phyloP scores from a whole-genome alignment of 1,284 basidiomycete species.

The Phlebopus sp. region DNA sequence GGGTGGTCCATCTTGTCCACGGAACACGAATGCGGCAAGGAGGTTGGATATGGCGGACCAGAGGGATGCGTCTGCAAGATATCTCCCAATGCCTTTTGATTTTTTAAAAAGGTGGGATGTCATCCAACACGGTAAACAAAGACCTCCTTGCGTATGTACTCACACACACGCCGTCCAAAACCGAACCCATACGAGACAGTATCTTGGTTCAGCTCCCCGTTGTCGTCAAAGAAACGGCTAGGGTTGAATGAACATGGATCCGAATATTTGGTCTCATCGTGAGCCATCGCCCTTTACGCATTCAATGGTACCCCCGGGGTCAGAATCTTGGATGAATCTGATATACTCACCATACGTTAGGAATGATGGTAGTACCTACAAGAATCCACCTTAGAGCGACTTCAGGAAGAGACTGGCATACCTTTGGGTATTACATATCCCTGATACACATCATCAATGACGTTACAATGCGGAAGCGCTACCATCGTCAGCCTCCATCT shows the following conservation, averaged over 20 bases:
- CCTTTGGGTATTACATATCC: no score
- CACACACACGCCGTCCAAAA: constrained; percentile 3
- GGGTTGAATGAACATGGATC: constrained; percentile 1
- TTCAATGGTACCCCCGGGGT: no score
- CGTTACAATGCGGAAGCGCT: no score
- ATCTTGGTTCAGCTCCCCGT: constrained; percentile 2
- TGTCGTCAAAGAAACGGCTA: neutral
- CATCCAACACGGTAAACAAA: no score
- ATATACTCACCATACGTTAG: no score
- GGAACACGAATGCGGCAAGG: neutral
- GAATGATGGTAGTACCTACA: no score
- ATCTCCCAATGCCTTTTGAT: neutral
- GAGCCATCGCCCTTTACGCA: neutral
- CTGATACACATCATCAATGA: no score
- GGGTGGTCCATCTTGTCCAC: neutral
- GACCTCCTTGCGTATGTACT: neutral
- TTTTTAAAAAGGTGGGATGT: no score
- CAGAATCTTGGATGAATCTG: no score
- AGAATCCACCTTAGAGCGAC: no score
- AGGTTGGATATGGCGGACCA: constrained; percentile 3
- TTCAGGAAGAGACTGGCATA: no score
- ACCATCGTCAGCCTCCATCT: no score
- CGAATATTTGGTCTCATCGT: constrained; percentile 3
- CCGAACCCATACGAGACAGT: constrained; percentile 1
- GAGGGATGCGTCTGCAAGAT: constrained; percentile 1